Evolutionary conservation across 2,329 filamentous ascomycete species (phyloP).

Genomic region (Aspergillus vadensis): DNA sequence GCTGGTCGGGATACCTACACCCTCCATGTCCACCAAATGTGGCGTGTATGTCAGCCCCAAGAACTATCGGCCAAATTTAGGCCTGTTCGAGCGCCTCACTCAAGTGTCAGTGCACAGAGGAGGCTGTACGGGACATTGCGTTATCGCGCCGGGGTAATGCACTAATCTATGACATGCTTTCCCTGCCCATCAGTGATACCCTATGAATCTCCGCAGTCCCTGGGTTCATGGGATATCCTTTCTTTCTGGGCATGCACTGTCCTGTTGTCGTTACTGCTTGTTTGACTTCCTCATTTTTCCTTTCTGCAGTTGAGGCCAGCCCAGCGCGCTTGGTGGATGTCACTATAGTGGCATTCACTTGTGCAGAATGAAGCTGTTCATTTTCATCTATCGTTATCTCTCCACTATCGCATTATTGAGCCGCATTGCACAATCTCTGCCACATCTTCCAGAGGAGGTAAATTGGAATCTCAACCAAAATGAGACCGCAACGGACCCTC

Average conservation of each 20-base stretch:
- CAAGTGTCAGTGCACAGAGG: not conserved
- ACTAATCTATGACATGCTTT: conserved; percentile 3
- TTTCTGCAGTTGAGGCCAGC: conserved; percentile 2
- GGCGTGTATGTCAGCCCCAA: not conserved
- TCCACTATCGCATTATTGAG: not conserved
- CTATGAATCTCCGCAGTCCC: not conserved
- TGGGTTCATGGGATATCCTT: not conserved
- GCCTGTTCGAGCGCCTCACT: conserved; percentile 1
- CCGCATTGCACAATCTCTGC: not conserved
- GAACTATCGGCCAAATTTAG: not conserved
- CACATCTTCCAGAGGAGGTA: conserved; percentile 20
- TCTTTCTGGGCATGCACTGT: not conserved
- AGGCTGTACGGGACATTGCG: not conserved
- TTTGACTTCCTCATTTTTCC: not conserved
- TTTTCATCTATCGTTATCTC: not conserved
- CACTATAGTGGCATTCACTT: conserved; percentile 9
- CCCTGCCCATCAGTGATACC: not conserved
- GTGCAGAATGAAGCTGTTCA: conserved; percentile 9
- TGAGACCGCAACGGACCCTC: conserved; percentile 53
- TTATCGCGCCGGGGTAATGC: conserved; percentile 3
- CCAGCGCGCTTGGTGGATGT: conserved; percentile 5
- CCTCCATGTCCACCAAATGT: not conserved
- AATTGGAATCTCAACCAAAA: conserved; percentile 64
- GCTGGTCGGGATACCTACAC: not conserved
- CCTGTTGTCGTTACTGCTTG: not conserved